Percentiles rank a stretch among this genome's conserved stretches.
Evolutionary conservation across 495 filamentous ascomycete genomes (phyloP).

Genomic region (Aspergillus biplanus): DNA sequence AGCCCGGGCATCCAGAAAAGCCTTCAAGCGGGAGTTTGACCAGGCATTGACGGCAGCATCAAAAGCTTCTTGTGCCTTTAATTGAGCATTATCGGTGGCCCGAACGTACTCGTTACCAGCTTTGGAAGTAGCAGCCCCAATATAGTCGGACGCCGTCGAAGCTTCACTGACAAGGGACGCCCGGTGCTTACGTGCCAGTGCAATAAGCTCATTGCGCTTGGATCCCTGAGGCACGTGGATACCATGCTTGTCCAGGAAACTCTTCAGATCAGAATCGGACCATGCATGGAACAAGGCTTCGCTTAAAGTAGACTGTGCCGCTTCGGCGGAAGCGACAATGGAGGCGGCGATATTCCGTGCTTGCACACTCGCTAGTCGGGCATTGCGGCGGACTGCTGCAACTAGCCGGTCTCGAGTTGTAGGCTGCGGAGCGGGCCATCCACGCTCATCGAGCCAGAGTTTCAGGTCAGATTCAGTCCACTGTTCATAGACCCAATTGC

Average conservation of each 20-base stretch:
- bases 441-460: conserved; percentile 87
- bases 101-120: conserved; percentile 77
- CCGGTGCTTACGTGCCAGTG: conserved; percentile 89
- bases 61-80: conserved; percentile 71
- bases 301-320: conserved; percentile 70
- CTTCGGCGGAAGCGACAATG: conserved; percentile 66
- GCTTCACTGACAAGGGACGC: conserved; percentile 69
- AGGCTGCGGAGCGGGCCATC: conserved; percentile 86
- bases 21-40: conserved; percentile 79
- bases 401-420: conserved; percentile 85
- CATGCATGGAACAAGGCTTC: conserved; percentile 87
- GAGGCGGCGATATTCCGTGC: conserved; percentile 61
- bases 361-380: conserved; percentile 73
- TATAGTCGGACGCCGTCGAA: conserved; percentile 60
- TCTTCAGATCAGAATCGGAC: conserved; percentile 81
- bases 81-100: conserved; percentile 70
- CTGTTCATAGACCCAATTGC: conserved; percentile 91
- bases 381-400: conserved; percentile 87
- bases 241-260: conserved; percentile 75
- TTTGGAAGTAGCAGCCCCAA: conserved; percentile 80
- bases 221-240: conserved; percentile 87
- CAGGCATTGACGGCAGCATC: conserved; percentile 63
- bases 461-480: conserved; percentile 82
- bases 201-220: conserved; percentile 84
- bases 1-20: conserved; percentile 58